phyloP scores from a whole-genome alignment of 441 rosid species.

The Melastoma candidum region DNA sequence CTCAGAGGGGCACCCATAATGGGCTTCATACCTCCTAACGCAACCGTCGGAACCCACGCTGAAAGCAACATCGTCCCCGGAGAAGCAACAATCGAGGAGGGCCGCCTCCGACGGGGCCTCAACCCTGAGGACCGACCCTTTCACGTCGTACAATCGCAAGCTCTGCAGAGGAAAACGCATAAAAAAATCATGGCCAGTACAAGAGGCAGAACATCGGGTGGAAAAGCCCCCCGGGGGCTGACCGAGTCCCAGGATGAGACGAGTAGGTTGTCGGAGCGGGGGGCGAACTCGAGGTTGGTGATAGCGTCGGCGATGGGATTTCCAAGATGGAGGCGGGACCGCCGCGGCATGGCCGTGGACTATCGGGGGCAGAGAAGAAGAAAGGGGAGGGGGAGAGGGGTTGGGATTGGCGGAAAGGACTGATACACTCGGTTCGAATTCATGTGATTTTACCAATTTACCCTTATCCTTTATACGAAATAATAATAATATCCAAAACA shows the following conservation, averaged over 20 bases:
- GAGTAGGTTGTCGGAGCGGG: conserved; percentile 67
- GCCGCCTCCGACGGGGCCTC: conserved; percentile 40
- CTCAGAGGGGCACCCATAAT: no score
- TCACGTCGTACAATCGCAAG: conserved; percentile 72
- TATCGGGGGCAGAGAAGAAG: no score
- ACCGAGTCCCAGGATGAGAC: conserved; percentile 92
- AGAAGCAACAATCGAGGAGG: conserved; percentile 79
- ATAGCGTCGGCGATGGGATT: conserved; percentile 55
- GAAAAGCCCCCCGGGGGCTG: conserved; percentile 13
- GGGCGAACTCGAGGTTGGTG: conserved; percentile 67
- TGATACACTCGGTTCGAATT: no score
- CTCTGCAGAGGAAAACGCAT: conserved; percentile 21
- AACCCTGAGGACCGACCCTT: conserved; percentile 34
- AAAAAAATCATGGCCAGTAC: not conserved
- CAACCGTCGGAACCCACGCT: conserved; percentile 58
- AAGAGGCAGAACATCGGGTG: not conserved
- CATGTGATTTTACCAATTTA: no score
- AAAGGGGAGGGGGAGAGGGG: no score
- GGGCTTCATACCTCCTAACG: conserved; percentile 41
- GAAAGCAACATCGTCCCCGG: conserved; percentile 40
- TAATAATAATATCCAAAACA: no score
- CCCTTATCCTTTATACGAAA: no score
- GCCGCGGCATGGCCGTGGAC: no score
- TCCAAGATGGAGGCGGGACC: conserved; percentile 26
- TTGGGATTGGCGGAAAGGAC: no score